These are phyloP conservation scores for Quaeritorhiza haematococci DNA, from an alignment of 371 early-diverging fungal species.

Conservation along the genomic window DNA sequence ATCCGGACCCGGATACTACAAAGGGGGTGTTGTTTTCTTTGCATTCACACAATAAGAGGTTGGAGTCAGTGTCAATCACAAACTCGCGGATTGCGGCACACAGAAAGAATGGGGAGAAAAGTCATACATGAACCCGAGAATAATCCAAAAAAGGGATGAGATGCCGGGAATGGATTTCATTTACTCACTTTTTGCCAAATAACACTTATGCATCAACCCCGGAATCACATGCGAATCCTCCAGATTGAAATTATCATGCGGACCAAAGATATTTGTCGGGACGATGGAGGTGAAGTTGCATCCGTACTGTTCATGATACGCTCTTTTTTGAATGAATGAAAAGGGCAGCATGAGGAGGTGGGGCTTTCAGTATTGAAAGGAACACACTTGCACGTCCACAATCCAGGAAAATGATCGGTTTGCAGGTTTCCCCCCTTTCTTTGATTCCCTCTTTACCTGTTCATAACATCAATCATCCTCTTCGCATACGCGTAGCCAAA, in stretches of 20 bases:
- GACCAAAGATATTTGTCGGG: slow-evolving; percentile 85
- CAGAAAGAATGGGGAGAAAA: too few species aligned
- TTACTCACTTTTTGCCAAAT: slow-evolving; percentile 63
- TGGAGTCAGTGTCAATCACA: not conserved
- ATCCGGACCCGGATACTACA: slow-evolving; percentile 71
- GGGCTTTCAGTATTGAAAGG: too few species aligned
- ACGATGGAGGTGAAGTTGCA: slow-evolving; percentile 78
- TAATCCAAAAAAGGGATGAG: too few species aligned
- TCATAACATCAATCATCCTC: slow-evolving; percentile 83
- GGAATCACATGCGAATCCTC: slow-evolving; percentile 84
- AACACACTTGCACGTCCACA: too few species aligned
- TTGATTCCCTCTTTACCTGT: slow-evolving; percentile 49
- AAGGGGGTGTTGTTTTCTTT: slow-evolving; percentile 70
- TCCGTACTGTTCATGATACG: slow-evolving; percentile 77
- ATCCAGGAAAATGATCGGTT: not conserved
- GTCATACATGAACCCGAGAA: too few species aligned
- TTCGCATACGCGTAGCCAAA: slow-evolving; percentile 87
- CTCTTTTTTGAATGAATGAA: slow-evolving; percentile 36
- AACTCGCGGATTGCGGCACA: too few species aligned
- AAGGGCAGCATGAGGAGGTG: too few species aligned
- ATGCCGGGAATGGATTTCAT: too few species aligned
- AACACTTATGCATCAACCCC: slow-evolving; percentile 81
- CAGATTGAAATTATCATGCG: slow-evolving; percentile 76
- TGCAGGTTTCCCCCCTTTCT: slow-evolving; percentile 5
- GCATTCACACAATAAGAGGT: not conserved